phyloP scores from a whole-genome alignment of 2,329 filamentous ascomycete species.

The Botrytis pseudocinerea region DNA sequence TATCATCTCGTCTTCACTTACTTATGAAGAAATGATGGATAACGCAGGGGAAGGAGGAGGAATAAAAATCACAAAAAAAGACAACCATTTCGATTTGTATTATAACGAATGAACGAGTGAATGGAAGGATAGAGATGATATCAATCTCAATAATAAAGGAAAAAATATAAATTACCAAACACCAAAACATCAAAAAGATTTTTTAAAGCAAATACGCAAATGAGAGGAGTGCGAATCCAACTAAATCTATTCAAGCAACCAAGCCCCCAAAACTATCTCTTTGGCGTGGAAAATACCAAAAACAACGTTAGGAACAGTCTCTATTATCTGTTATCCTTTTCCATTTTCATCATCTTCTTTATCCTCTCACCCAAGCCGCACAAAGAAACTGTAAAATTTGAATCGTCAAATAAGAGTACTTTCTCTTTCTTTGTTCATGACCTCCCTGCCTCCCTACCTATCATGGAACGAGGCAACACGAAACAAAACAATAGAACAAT shows the following conservation, averaged over 20 bases:
- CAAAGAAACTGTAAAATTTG: background rate
- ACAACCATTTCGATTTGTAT: background rate
- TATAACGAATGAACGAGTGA: too few species aligned
- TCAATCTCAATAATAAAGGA: background rate
- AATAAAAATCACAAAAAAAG: background rate
- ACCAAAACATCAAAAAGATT: too few species aligned
- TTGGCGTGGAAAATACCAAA: background rate
- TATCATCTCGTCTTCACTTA: fast-evolving
- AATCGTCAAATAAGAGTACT: background rate
- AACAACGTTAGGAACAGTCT: background rate
- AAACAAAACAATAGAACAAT: background rate
- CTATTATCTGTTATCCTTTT: background rate
- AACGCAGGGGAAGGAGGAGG: background rate
- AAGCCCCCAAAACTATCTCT: background rate
- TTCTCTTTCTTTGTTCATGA: background rate
- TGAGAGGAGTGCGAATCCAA: background rate
- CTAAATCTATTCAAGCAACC: background rate
- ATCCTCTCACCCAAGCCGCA: background rate
- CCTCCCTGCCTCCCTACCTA: background rate
- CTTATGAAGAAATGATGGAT: background rate
- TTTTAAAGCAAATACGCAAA: background rate
- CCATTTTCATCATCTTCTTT: too few species aligned
- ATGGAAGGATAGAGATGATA: background rate
- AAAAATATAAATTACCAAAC: background rate
- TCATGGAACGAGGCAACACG: too few species aligned